A percentile compares a stretch with the other conserved stretches of the same genome.
Evolutionary conservation across 108 stramenopile species (phyloP).

Genomic region (Nannochloropsis oceanica): DNA sequence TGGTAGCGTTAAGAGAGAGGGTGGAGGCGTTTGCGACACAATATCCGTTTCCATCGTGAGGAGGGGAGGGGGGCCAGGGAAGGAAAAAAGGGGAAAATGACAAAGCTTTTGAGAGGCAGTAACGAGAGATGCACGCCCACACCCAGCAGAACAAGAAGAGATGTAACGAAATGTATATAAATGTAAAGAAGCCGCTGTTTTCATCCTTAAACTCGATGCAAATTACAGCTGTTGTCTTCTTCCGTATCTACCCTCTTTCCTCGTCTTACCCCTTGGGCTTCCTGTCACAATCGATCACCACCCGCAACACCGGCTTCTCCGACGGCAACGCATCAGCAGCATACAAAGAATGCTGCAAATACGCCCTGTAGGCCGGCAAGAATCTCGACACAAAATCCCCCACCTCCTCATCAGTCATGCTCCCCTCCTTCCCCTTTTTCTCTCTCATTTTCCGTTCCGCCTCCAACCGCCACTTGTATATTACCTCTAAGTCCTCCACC

Average conservation of each 20-base stretch:
- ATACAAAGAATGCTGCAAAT: constrained; percentile 5
- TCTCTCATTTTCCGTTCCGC: constrained; percentile 26
- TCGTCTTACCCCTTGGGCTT: neutral
- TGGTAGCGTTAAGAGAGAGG: constrained; percentile 48
- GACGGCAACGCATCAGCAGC: neutral
- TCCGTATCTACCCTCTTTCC: too few species aligned
- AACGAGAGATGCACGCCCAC: too few species aligned
- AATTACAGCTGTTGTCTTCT: too few species aligned
- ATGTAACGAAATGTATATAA: neutral
- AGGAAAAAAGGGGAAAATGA: neutral
- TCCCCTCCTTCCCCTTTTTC: neutral
- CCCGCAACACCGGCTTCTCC: neutral
- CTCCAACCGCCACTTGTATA: constrained; percentile 32
- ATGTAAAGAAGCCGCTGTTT: too few species aligned
- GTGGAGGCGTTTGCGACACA: constrained; percentile 75
- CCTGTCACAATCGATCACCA: neutral
- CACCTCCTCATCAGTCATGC: constrained; percentile 34
- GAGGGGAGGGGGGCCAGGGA: neutral
- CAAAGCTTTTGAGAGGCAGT: neutral
- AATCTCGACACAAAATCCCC: constrained; percentile 26
- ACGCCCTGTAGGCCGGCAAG: constrained; percentile 33
- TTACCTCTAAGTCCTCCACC: constrained; percentile 9
- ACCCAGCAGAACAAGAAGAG: neutral
- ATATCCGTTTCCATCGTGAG: constrained; percentile 78
- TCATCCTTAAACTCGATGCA: too few species aligned